phyloP scores from a whole-genome alignment of 139 green algal genomes.

The Nannochloris sp. region DNA sequence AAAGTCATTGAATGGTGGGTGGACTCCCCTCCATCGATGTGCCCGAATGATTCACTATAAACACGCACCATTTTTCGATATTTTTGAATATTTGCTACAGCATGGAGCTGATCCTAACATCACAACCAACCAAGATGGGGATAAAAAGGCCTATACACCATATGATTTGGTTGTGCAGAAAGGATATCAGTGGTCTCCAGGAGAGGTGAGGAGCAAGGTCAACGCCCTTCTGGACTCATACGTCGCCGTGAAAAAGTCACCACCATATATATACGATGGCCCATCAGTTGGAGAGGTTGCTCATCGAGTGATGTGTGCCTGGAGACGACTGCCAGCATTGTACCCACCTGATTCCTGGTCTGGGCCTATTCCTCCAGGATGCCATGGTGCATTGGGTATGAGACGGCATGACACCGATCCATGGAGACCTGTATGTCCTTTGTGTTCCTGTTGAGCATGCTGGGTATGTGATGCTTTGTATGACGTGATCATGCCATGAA shows the following conservation, averaged over 20 bases:
- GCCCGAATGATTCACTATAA: constrained; percentile 30
- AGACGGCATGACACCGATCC: not conserved
- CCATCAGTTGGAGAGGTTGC: constrained; percentile 5
- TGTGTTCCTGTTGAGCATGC: not conserved
- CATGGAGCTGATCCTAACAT: constrained; percentile 22
- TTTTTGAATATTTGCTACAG: constrained; percentile 35
- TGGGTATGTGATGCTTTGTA: not conserved
- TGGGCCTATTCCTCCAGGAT: constrained; percentile 25
- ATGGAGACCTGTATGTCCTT: constrained; percentile 2
- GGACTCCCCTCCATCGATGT: constrained; percentile 29
- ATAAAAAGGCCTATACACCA: not conserved
- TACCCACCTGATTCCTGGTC: constrained; percentile 26
- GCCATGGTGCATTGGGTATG: constrained; percentile 6
- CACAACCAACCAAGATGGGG: not conserved
- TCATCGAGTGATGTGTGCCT: not conserved
- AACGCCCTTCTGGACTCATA: not conserved
- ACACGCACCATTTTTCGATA: constrained; percentile 10
- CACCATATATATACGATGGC: too few species aligned
- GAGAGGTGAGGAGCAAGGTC: not conserved
- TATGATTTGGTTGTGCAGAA: constrained; percentile 12
- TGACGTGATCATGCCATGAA: not conserved
- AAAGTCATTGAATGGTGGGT: constrained; percentile 12
- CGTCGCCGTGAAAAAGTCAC: too few species aligned
- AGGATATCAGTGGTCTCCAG: not conserved
- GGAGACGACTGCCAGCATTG: constrained; percentile 8